Percentiles rank a stretch among this genome's conserved stretches.
These are phyloP conservation scores for Alternaria infectoria DNA, from an alignment of 2,329 filamentous ascomycete genomes.

Conservation along the genomic window DNA sequence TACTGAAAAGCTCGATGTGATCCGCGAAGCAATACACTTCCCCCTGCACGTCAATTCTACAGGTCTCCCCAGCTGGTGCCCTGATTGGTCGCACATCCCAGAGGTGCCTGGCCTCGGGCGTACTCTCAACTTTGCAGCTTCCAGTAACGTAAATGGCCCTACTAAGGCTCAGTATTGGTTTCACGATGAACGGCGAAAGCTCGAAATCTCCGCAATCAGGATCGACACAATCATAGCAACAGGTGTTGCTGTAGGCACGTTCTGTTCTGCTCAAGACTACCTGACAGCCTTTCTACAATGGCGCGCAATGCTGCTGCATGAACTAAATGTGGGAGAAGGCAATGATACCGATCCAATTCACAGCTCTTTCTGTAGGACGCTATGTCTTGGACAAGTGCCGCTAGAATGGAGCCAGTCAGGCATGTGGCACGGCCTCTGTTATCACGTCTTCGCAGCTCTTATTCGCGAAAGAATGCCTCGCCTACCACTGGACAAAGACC, in stretches of 20 bases:
- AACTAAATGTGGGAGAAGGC: background rate
- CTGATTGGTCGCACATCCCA: background rate
- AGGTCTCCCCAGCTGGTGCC: background rate
- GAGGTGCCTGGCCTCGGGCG: background rate
- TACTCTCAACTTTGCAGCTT: background rate
- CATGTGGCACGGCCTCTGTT: background rate
- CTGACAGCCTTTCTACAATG: background rate
- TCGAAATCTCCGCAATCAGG: background rate
- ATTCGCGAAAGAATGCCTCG: background rate
- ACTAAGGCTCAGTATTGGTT: background rate
- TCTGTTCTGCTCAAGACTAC: background rate
- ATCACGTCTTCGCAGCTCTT: background rate
- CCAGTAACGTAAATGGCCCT: background rate
- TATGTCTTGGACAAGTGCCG: background rate
- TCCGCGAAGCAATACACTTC: background rate
- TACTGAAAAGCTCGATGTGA: background rate
- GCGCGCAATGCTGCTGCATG: background rate
- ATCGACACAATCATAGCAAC: background rate
- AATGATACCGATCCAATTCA: background rate
- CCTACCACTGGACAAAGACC: background rate
- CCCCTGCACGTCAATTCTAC: background rate
- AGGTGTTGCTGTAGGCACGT: background rate
- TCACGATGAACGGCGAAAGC: background rate
- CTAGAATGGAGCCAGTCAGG: background rate
- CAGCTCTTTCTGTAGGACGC: background rate